phyloP scores from a whole-genome alignment of 1,284 basidiomycete species.

The Trametes hirsuta region DNA sequence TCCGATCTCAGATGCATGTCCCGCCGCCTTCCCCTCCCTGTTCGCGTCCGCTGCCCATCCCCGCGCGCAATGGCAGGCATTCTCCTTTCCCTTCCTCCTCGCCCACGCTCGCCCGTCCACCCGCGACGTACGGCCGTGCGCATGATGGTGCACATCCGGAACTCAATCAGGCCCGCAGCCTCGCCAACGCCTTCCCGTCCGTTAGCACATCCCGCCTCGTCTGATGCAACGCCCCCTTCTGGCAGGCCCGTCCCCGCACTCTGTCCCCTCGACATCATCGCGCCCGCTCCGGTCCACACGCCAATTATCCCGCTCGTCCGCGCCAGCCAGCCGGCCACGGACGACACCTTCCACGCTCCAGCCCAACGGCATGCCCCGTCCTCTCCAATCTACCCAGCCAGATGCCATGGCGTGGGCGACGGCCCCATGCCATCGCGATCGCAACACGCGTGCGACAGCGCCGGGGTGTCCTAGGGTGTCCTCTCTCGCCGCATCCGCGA shows the following conservation, averaged over 20 bases:
- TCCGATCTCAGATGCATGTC: conserved; percentile 14
- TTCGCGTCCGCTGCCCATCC: not conserved
- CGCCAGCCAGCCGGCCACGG: too few relatives aligned
- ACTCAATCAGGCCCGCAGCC: conserved; percentile 21
- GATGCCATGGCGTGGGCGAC: too few relatives aligned
- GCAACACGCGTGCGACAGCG: too few relatives aligned
- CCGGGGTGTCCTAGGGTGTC: too few relatives aligned
- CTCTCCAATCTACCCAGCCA: too few relatives aligned
- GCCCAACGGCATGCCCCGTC: too few relatives aligned
- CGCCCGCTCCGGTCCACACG: not conserved
- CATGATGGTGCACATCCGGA: not conserved
- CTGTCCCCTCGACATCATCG: not conserved
- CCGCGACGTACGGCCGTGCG: too few relatives aligned
- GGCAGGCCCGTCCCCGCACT: conserved; percentile 11
- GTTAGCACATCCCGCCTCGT: conserved; percentile 8
- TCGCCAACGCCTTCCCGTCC: not conserved
- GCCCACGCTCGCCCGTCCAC: not conserved
- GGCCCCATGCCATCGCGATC: too few relatives aligned
- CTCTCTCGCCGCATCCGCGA: too few relatives aligned
- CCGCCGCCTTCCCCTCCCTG: not conserved
- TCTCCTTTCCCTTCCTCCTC: not conserved
- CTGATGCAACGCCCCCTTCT: conserved; percentile 6
- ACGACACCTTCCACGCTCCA: too few relatives aligned
- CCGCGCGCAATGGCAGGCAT: not conserved
- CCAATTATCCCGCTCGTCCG: too few relatives aligned